A percentile compares a stretch with the other conserved stretches of the same genome.
Conservation (phyloP, 1,139 yeast species). For the Nematodospora anomalae region DNA sequence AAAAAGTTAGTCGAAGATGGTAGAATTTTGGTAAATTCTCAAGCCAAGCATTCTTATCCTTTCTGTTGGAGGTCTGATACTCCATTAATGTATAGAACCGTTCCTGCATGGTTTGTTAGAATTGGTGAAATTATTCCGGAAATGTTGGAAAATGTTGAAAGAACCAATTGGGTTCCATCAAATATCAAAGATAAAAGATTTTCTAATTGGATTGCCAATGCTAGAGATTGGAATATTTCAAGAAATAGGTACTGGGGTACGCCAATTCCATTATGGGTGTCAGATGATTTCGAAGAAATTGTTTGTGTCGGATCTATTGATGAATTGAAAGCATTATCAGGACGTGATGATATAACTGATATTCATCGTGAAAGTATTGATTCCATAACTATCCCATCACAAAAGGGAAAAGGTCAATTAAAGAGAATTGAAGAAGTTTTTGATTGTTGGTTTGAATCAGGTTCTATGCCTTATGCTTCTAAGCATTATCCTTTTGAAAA, state of each 20-base stretch:
- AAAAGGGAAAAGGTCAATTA: conserved; percentile 81
- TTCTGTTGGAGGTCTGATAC: conserved; percentile 99
- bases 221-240: conserved; percentile 98
- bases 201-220: conserved; percentile 96
- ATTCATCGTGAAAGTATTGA: conserved; percentile 94
- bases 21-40: conserved; percentile 71
- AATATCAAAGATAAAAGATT: conserved; percentile 91
- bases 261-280: conserved; percentile 96
- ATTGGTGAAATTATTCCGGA: conserved; percentile 83
- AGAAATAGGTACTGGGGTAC: conserved; percentile 99
- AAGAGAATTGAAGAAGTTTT: conserved; percentile 95
- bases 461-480: conserved; percentile 98
- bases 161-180: conserved; percentile 93
- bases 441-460: conserved; percentile 99
- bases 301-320: conserved; percentile 91
- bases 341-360: conserved; percentile 77
- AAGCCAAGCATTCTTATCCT: conserved; percentile 94
- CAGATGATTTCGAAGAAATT: conserved; percentile 88
- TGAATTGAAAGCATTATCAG: conserved; percentile 82
- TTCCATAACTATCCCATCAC: conserved; percentile 90
- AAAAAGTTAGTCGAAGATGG: conserved; percentile 79
- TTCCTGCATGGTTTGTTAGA: conserved; percentile 98
- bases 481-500: conserved; percentile 96
- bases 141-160: conserved; percentile 82
- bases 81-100: conserved; percentile 91